Percentiles rank a stretch among this genome's conserved stretches.
Evolutionary conservation across 768 basidiomycete species (phyloP).

Genomic region (Xerocomellus intermedius): DNA sequence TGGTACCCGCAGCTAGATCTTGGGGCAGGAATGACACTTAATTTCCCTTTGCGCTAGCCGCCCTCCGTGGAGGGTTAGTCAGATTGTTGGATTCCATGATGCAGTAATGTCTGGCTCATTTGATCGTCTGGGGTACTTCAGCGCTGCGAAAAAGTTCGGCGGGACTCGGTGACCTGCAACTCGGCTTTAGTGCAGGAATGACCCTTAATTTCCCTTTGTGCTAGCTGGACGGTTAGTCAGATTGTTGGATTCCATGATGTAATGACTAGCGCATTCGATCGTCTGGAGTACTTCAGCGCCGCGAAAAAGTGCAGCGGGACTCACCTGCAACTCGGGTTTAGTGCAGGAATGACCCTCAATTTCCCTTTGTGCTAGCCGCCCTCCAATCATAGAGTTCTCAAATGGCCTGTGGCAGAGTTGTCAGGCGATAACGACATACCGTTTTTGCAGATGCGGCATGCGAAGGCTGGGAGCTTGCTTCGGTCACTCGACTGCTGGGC

Average conservation of each 20-base stretch:
- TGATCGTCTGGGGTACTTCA: neutral
- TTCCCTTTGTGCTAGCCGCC: neutral
- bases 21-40: no score
- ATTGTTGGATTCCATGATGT: no score
- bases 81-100: no score
- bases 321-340: no score
- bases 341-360: neutral
- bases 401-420: no score
- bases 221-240: neutral
- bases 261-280: neutral
- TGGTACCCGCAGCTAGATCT: no score
- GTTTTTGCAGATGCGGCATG: neutral
- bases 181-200: no score
- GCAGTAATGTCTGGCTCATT: no score
- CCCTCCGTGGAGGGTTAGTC: no score
- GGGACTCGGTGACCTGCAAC: no score
- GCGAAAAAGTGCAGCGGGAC: neutral
- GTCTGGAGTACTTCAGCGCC: neutral
- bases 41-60: no score
- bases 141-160: neutral
- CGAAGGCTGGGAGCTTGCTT: neutral
- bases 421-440: neutral
- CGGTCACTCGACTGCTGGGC: neutral
- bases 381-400: neutral
- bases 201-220: neutral